These are phyloP conservation scores for Lagenaria siceraria DNA, from an alignment of 306 rosid genomes.

Conservation along the genomic window DNA sequence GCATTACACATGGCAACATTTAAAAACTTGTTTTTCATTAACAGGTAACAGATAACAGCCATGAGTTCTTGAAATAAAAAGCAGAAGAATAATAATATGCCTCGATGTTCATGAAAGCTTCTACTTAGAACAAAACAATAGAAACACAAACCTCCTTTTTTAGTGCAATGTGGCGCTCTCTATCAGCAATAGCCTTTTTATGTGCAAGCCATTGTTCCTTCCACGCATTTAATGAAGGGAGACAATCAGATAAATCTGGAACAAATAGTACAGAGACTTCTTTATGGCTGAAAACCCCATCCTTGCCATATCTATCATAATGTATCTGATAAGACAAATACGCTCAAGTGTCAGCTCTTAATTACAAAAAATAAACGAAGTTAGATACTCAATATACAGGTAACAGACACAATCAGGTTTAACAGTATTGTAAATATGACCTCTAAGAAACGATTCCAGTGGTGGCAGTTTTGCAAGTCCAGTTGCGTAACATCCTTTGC, in stretches of 20 bases:
- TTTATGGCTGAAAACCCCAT: slow-evolving; percentile 89
- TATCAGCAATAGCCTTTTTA: slow-evolving; percentile 68
- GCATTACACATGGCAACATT: neutral
- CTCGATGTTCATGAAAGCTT: neutral
- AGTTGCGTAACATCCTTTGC: slow-evolving; percentile 55
- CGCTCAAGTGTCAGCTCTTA: slow-evolving; percentile 3
- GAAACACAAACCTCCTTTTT: slow-evolving; percentile 54
- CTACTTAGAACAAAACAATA: slow-evolving; percentile 6
- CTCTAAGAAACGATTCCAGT: slow-evolving; percentile 97
- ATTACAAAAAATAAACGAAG: neutral
- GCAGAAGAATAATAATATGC: neutral
- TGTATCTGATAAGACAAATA: slow-evolving; percentile 55
- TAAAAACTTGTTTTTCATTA: neutral
- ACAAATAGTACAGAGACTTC: slow-evolving; percentile 77
- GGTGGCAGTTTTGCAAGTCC: slow-evolving; percentile 69
- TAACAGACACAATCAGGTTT: neutral
- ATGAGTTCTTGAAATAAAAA: neutral
- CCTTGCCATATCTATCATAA: slow-evolving; percentile 79
- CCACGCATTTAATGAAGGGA: slow-evolving; percentile 77
- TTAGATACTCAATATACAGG: neutral
- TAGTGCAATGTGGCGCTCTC: slow-evolving; percentile 44
- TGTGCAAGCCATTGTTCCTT: slow-evolving; percentile 83
- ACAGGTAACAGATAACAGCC: neutral
- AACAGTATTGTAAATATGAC: slow-evolving; percentile 14
- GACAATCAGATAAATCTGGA: slow-evolving; percentile 88